phyloP scores from a whole-genome alignment of 2,329 filamentous ascomycete species.

The Exophiala aquamarina region DNA sequence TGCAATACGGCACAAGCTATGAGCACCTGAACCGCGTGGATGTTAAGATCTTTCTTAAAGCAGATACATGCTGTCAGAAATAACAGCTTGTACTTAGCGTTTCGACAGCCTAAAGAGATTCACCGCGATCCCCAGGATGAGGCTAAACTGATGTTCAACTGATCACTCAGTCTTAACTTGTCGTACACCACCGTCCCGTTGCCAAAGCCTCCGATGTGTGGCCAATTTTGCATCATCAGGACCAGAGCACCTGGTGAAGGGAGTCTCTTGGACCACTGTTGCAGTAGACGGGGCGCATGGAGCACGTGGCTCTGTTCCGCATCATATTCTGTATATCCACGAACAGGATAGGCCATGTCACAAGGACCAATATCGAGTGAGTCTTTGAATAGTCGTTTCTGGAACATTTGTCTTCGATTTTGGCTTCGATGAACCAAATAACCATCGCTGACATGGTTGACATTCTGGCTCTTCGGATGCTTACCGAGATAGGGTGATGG shows the following conservation, averaged over 20 bases:
- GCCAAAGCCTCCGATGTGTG: slow-evolving; percentile 15
- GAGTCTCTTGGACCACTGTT: slow-evolving; percentile 7
- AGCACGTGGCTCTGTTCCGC: slow-evolving; percentile 10
- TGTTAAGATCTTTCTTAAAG: slow-evolving; percentile 9
- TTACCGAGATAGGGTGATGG: slow-evolving; percentile 10
- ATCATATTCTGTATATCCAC: slow-evolving; percentile 6
- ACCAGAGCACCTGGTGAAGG: slow-evolving; percentile 3
- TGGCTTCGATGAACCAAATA: slow-evolving; percentile 4
- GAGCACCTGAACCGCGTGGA: slow-evolving; percentile 5
- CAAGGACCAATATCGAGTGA: slow-evolving; percentile 18
- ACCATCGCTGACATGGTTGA: neutral
- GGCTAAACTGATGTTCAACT: slow-evolving; percentile 6
- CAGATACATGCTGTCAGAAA: slow-evolving; percentile 4
- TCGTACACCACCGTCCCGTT: slow-evolving; percentile 9
- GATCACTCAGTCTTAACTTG: slow-evolving; percentile 7
- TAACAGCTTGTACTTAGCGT: slow-evolving; percentile 6
- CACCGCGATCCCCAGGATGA: slow-evolving; percentile 12
- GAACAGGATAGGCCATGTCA: slow-evolving; percentile 1
- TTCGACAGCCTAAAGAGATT: slow-evolving; percentile 6
- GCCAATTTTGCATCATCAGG: slow-evolving; percentile 10
- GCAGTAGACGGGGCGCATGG: slow-evolving; percentile 3
- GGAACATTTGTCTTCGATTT: neutral
- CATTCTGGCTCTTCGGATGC: neutral
- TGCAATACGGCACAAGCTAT: slow-evolving; percentile 8
- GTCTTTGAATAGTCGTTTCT: slow-evolving; percentile 11